These are phyloP conservation scores for Phellinidium pouzarii DNA, from an alignment of 1,284 basidiomycete genomes.

Conservation along the genomic window DNA sequence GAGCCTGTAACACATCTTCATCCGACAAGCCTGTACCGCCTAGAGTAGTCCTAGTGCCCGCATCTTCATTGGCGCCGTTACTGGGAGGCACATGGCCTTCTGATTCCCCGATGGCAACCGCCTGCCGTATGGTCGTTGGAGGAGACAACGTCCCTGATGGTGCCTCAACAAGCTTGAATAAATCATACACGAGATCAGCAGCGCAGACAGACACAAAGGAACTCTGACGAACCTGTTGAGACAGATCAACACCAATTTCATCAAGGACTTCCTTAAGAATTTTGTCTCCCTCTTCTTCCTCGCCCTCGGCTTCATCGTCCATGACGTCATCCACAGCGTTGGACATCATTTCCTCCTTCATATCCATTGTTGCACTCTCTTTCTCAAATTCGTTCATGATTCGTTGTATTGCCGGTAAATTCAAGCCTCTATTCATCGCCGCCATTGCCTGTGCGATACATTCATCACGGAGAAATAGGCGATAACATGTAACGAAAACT, in stretches of 20 bases:
- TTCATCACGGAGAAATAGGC: not conserved
- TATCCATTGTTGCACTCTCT: constrained; percentile 97
- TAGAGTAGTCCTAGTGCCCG: constrained; percentile 31
- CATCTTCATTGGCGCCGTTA: constrained; percentile 24
- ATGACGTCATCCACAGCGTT: constrained; percentile 98
- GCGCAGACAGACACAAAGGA: constrained; percentile 4
- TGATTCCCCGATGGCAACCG: constrained; percentile 75
- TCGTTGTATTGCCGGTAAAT: constrained; percentile 89
- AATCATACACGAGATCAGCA: constrained; percentile 1
- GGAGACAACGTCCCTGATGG: constrained; percentile 67
- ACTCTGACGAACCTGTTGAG: constrained; percentile 71
- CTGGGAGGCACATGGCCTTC: constrained; percentile 32
- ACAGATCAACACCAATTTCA: constrained; percentile 91
- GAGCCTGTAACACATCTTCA: constrained; percentile 84
- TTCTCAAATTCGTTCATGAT: constrained; percentile 99
- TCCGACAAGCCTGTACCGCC: constrained; percentile 53
- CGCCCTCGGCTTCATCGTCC: constrained; percentile 89
- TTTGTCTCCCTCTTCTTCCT: constrained; percentile 94
- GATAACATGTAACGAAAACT: constrained; percentile 28
- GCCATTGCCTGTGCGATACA: constrained; percentile 78
- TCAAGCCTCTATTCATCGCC: constrained; percentile 94
- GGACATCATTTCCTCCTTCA: constrained; percentile 99
- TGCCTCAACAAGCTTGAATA: constrained; percentile 69
- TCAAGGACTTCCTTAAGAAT: constrained; percentile 96
- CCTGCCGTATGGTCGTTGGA: constrained; percentile 58